These are phyloP conservation scores for Sporothrix sp. DNA, from an alignment of 2,329 filamentous ascomycete species.

Conservation along the genomic window DNA sequence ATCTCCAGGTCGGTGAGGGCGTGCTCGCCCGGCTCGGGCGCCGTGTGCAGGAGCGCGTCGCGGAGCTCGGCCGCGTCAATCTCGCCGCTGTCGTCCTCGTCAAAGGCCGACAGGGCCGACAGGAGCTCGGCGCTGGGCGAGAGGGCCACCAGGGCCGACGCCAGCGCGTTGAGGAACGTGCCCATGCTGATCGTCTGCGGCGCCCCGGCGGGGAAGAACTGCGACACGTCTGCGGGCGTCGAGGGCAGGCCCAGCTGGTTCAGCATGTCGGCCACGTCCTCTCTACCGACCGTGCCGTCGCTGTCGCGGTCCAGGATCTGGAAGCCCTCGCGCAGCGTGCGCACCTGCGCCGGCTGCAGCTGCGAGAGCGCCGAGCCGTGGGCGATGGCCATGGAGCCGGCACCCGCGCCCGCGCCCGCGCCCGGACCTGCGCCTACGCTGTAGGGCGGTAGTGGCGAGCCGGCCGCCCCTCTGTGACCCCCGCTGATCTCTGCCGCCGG, in stretches of 20 bases:
- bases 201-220: slow-evolving; percentile 69
- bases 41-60: slow-evolving; percentile 73
- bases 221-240: slow-evolving; percentile 57
- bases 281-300: slow-evolving; percentile 69
- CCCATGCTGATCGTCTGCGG: slow-evolving; percentile 72
- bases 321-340: slow-evolving; percentile 84
- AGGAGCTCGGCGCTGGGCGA: slow-evolving; percentile 72
- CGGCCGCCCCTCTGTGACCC: not conserved
- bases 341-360: slow-evolving; percentile 70
- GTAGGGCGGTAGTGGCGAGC: slow-evolving; percentile 20
- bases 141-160: slow-evolving; percentile 61
- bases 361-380: slow-evolving; percentile 54
- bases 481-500: slow-evolving; percentile 26
- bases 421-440: slow-evolving; percentile 5
- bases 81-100: slow-evolving; percentile 90
- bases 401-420: not conserved
- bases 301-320: slow-evolving; percentile 86
- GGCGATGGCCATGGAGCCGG: slow-evolving; percentile 22
- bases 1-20: slow-evolving; percentile 63
- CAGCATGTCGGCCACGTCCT: slow-evolving; percentile 82
- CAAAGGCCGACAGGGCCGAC: slow-evolving; percentile 89
- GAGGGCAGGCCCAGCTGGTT: slow-evolving; percentile 74
- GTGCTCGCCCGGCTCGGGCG: slow-evolving; percentile 61
- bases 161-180: slow-evolving; percentile 74
- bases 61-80: slow-evolving; percentile 75